Base-by-base conservation (phyloP, 2,329 filamentous ascomycete species). In the Emmonsia crescens region DNA sequence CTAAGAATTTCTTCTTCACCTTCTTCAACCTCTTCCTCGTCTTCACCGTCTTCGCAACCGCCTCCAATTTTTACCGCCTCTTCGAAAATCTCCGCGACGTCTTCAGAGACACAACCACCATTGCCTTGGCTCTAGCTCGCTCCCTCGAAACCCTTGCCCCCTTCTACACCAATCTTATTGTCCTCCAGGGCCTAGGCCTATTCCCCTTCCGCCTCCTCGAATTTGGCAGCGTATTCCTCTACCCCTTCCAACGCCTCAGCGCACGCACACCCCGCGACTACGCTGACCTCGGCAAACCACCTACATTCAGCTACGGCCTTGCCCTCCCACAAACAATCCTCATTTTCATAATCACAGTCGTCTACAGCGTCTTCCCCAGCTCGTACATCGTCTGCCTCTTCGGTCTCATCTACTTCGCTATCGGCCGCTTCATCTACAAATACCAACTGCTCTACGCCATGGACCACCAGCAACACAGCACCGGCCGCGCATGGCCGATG, bases 1-100 rank as follows among this genome's bases (percentile, higher is more conserved):
- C 91, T 60, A 99, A 99, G 78, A 99, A 97, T 75, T 99, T 97
- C 77, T 96, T 97, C 81, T 99, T 99, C 73, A 92, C 89, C 10
- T 99, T 99, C 76, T 97, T 99, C 83, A 99, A 99, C 76, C 90
- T 97, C 62, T 99, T 99, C 76, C 83, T 97, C 58, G 85, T 97
- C 52, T 96, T 97, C 73, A 95, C 93, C 0, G 83, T 94, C 31
- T 89, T 96, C 54, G 89, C 89, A 60, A 91, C 91, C 4, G 90
- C 85, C 1, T 85, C 88, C 46, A 85, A 87, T 60, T 89, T 96
- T 70, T 85, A 85, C 75, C 79, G 80, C 40, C 83, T 88, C 59
- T 80, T 82, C 70, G 76, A 83, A 61, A 77, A 79, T 31, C 80
- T 97, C 55, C 85, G 85, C 60, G 83, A 93, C 56, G 84, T 87